Evolutionary conservation across 495 filamentous ascomycete species (phyloP).

Genomic region (Hyaloscypha variabilis): DNA sequence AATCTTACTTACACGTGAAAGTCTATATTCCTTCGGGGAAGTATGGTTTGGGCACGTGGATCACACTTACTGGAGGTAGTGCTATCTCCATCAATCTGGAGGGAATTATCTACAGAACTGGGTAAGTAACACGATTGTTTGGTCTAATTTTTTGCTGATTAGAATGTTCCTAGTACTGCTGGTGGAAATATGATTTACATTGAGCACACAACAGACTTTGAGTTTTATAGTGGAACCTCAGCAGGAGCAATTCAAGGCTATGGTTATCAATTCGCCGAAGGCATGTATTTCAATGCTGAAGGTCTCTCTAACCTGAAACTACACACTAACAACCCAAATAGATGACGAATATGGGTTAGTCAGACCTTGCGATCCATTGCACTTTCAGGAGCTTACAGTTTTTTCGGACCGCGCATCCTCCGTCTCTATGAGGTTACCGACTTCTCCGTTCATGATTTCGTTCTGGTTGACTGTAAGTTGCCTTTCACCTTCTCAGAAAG

Average conservation of each 20-base stretch:
- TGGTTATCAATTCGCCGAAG: conserved; percentile 46
- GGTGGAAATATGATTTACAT: conserved; percentile 56
- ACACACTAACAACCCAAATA: background rate
- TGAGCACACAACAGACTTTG: conserved; percentile 48
- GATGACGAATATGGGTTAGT: conserved; percentile 19
- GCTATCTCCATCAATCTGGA: conserved; percentile 50
- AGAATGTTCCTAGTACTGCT: conserved; percentile 34
- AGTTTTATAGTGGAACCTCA: conserved; percentile 51
- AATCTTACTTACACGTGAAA: conserved; percentile 26
- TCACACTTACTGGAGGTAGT: conserved; percentile 33
- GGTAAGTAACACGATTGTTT: background rate
- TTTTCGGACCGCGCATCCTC: conserved; percentile 30
- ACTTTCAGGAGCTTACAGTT: no score
- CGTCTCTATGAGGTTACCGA: conserved; percentile 44
- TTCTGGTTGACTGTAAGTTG: conserved; percentile 45
- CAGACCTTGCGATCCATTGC: no score
- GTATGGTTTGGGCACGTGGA: conserved; percentile 36
- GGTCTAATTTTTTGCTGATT: no score
- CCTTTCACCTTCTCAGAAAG: background rate
- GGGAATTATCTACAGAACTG: conserved; percentile 44
- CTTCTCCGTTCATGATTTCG: conserved; percentile 54
- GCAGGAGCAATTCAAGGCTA: conserved; percentile 55
- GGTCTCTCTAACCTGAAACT: background rate
- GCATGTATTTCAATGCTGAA: conserved; percentile 14
- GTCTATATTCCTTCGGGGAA: conserved; percentile 45